Evolutionary conservation across 2,329 filamentous ascomycete species (phyloP), one percentile per base, ranked within the genome.

Genomic region (Neopestalotiopsis clavispora): DNA sequence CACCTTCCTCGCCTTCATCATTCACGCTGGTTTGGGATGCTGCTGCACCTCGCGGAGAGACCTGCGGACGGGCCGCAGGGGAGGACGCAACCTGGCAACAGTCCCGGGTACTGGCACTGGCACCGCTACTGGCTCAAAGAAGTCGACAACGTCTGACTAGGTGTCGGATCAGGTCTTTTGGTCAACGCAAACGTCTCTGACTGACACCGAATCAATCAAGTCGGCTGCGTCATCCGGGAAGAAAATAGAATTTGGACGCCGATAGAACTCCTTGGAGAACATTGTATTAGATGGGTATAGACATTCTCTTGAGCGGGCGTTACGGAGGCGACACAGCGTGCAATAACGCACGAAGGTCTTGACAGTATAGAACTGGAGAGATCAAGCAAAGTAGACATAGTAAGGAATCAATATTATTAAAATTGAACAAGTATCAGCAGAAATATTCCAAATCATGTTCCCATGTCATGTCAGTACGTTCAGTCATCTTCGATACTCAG

Each of bases 21-120:
- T 97, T 23, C 93, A 97, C 78, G 83, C 92, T 34, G 89, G 91
- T 40, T 86, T 95, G 79, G 93, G 91, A 74, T 97, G 94, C 80
- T 97, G 93, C 78, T 93, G 91, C 75, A 86, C 86, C 13, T 86
- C 84, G 56, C 77, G 85, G 63, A 78, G 88, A 69, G 87, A 90
- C 71, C 79, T 90, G 32, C 77, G 74, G 56, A 83, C 76, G 0
- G 81, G 82, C 34, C 74, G 79, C 65, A 80, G 78, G 69, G 72
- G 73, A 17, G 75, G 75, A 9, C 71, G 68, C 40, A 61, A 70
- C n/a, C 40, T 69, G 32, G 40, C 42, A 12, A 38, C 65, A 28
- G 59, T 23, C 3, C 34, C 59, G 1, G 34, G 14, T 1, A 49
- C 60, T 7, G 23, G 23, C 23, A 4, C 23, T 1, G 23, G 23